phyloP scores from a whole-genome alignment of 306 rosid genomes.

The Boehmeria nivea region DNA sequence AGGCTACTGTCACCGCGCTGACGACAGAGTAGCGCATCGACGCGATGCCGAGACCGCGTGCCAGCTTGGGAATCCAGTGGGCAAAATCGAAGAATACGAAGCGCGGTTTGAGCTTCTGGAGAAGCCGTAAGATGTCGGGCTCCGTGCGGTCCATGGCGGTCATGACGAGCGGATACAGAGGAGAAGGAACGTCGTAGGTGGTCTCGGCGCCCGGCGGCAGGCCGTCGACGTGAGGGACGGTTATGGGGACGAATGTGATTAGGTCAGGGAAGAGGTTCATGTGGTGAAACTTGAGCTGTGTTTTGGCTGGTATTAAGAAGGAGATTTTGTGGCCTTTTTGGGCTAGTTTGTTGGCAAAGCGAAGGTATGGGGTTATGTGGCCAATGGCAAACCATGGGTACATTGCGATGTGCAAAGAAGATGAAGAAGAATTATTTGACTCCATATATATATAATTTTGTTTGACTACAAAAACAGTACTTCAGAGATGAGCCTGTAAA shows the following conservation, averaged over 20 bases:
- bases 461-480: no score
- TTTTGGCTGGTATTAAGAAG: conserved; percentile 44
- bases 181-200: conserved; percentile 45
- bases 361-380: conserved; percentile 53
- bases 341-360: conserved; percentile 61
- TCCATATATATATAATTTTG: no score
- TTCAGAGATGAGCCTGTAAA: no score
- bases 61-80: conserved; percentile 52
- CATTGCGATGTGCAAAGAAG: conserved; percentile 53
- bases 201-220: conserved; percentile 58
- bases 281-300: conserved; percentile 34
- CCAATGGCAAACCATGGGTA: conserved; percentile 76
- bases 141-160: conserved; percentile 61
- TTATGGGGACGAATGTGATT: conserved; percentile 52
- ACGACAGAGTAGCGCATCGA: conserved; percentile 29
- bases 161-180: conserved; percentile 32
- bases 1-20: conserved; percentile 37
- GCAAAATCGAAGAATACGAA: conserved; percentile 40
- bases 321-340: conserved; percentile 54
- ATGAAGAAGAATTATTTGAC: no score
- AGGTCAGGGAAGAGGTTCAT: conserved; percentile 52
- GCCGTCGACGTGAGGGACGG: conserved; percentile 50
- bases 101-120: conserved; percentile 40
- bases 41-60: conserved; percentile 31
- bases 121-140: conserved; percentile 31